Evolutionary conservation across 2,329 filamentous ascomycete genomes (phyloP).

Genomic region (Colletotrichum euphorbiae): DNA sequence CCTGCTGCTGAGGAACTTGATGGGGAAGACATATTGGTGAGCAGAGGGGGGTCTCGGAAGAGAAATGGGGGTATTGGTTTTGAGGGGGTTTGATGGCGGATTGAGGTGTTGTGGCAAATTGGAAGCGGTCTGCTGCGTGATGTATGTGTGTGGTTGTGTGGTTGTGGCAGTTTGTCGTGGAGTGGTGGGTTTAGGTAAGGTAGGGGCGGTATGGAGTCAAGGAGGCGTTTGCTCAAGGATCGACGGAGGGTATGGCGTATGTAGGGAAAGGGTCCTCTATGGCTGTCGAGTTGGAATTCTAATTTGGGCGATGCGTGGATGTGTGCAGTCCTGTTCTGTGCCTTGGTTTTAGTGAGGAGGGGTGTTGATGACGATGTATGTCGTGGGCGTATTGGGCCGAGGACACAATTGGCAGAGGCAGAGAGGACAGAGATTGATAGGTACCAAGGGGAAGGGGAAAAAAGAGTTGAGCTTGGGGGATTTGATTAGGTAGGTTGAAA

Average conservation of each 20-base stretch:
- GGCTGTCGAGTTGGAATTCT: neutral
- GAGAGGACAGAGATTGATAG: neutral
- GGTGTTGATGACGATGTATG: slow-evolving; percentile 35
- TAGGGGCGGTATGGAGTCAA: slow-evolving; percentile 9
- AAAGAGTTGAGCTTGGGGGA: slow-evolving; percentile 2
- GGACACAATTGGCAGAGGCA: neutral
- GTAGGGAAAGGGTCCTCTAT: slow-evolving; percentile 3
- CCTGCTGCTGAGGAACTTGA: slow-evolving; percentile 64
- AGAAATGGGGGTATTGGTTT: neutral
- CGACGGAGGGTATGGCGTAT: slow-evolving; percentile 34
- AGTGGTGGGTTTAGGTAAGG: slow-evolving; percentile 26
- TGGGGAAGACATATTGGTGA: slow-evolving; percentile 68
- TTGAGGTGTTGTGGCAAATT: neutral
- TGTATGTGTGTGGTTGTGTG: neutral
- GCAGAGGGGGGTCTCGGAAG: slow-evolving; percentile 6
- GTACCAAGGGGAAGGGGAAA: neutral
- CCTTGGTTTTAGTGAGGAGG: slow-evolving; percentile 38
- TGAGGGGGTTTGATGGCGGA: slow-evolving; percentile 1
- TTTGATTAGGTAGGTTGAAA: slow-evolving; percentile 7
- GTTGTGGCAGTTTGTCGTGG: slow-evolving; percentile 7
- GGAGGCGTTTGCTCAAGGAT: slow-evolving; percentile 29
- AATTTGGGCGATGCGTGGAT: slow-evolving; percentile 3
- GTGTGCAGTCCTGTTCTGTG: slow-evolving; percentile 22
- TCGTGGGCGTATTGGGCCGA: slow-evolving; percentile 14
- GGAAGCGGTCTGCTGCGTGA: slow-evolving; percentile 13